A percentile compares a stretch with the other conserved stretches of the same genome.
These are phyloP conservation scores for Corylus heterophylla DNA, from an alignment of 306 rosid species.

Conservation along the genomic window DNA sequence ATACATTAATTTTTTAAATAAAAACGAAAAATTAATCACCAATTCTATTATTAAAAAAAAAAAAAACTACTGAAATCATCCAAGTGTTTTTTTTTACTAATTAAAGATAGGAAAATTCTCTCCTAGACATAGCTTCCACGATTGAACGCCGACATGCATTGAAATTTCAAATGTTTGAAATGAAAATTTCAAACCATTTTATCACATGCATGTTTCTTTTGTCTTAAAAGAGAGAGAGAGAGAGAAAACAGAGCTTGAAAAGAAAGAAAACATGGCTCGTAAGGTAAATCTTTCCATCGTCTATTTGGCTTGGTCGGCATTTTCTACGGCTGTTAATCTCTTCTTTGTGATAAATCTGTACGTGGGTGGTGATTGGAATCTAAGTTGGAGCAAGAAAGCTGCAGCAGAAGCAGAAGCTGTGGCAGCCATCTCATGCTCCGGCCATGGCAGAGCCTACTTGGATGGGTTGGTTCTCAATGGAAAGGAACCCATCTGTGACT, in stretches of 20 bases:
- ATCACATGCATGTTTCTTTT: too few species aligned
- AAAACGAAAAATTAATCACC: too few species aligned
- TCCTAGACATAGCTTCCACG: too few species aligned
- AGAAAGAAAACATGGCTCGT: background rate
- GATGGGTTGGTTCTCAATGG: constrained; percentile 49
- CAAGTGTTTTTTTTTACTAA: too few species aligned
- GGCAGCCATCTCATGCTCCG: constrained; percentile 50
- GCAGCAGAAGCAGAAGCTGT: constrained; percentile 48
- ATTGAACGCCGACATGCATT: too few species aligned
- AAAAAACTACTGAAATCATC: too few species aligned
- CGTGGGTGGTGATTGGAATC: constrained; percentile 1
- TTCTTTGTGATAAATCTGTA: background rate
- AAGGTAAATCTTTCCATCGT: constrained; percentile 2
- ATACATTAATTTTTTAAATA: too few species aligned
- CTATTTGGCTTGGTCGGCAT: background rate
- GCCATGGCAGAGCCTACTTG: constrained; percentile 58
- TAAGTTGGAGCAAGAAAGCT: constrained; percentile 36
- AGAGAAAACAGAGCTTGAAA: background rate
- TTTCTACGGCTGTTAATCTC: constrained; percentile 27
- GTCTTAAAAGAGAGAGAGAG: too few species aligned
- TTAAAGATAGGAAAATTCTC: too few species aligned
- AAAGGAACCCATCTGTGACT: constrained; percentile 47
- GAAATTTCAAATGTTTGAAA: too few species aligned
- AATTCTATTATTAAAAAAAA: too few species aligned
- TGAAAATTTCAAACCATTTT: too few species aligned